Evolutionary conservation across 257 asterid genomes (phyloP), one percentile per base, ranked within the genome.

Genomic region (Fraxinus excelsior): DNA sequence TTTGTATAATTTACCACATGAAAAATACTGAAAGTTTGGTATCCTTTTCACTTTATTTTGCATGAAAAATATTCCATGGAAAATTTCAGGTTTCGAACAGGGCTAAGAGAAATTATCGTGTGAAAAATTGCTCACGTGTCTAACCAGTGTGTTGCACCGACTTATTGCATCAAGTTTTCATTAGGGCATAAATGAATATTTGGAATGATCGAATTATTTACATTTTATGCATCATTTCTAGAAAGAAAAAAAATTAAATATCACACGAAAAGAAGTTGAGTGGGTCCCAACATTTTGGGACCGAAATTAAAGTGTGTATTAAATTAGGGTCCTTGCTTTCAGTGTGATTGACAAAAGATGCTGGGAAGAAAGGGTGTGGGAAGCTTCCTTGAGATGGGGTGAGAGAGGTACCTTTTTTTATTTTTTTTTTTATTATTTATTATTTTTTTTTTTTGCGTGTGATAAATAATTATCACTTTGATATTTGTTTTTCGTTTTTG

Each of bases 261-360:
- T 25, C 68, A 62, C 34, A 62, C 11, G 32, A 25, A 12, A 62
- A 62, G 34, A 10, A 25, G 68, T 62, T 62, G 35, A 34, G 68
- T 23, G 32, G 67, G 68, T 9, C 68, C 68, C 68, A 62, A 62
- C 26, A 62, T 9, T 16, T 62, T 62, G 67, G 67, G 67, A 62
- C 67, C 67, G 8, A 60, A 60, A 60, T 60, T 60, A 60, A 60
- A 60, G 67, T 9, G 4, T 60, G 31, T 60, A 23, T 23, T 60
- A 21, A 60, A 60, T 60, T 60, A 31, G 23, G 32, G 67, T 7
- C 14, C 25, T 62, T 23, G 34, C 67, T 32, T 9, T 62, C 16
- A 10, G 6, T 21, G 34, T 8, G 34, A 23, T 62, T 25, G 68
- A 62, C 19, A 25, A 25, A 26, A 25, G 68, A 62, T 62, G 68